Percentiles rank a stretch among this genome's conserved stretches.
Evolutionary conservation across 2,329 filamentous ascomycete species (phyloP).

Genomic region (Phialocephala subalpina): DNA sequence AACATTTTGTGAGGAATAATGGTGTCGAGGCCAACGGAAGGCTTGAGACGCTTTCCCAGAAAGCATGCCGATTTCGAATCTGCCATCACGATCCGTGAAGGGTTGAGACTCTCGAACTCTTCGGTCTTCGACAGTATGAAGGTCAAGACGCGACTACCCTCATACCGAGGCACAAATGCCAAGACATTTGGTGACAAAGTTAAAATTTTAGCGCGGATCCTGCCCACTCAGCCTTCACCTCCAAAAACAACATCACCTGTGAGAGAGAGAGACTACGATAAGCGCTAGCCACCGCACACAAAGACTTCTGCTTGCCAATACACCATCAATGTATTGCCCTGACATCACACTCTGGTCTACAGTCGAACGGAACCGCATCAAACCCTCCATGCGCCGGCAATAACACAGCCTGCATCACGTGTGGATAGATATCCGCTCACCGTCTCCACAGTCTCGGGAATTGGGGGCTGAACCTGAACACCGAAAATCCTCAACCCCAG

Average conservation of each 20-base stretch:
- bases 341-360: not conserved
- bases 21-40: too few species aligned
- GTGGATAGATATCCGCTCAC: not conserved
- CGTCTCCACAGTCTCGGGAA: constrained; percentile 7
- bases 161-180: not conserved
- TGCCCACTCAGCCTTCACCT: not conserved
- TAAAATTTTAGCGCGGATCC: constrained; percentile 3
- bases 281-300: constrained; percentile 2
- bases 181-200: not conserved
- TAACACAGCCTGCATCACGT: constrained; percentile 1
- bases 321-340: constrained; percentile 5
- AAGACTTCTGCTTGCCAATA: not conserved
- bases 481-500: not conserved
- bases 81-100: too few species aligned
- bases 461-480: not conserved
- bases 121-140: too few species aligned
- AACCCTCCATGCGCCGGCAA: not conserved
- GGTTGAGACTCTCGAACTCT: too few species aligned
- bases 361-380: not conserved
- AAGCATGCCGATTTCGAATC: too few species aligned
- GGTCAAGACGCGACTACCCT: not conserved
- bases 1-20: too few species aligned
- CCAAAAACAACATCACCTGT: not conserved
- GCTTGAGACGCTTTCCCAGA: too few species aligned
- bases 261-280: not conserved